Percentiles rank a stretch among this genome's conserved stretches.
phyloP scores from a whole-genome alignment of 2,329 filamentous ascomycete genomes.

The Phyllosticta paracitricarpa region DNA sequence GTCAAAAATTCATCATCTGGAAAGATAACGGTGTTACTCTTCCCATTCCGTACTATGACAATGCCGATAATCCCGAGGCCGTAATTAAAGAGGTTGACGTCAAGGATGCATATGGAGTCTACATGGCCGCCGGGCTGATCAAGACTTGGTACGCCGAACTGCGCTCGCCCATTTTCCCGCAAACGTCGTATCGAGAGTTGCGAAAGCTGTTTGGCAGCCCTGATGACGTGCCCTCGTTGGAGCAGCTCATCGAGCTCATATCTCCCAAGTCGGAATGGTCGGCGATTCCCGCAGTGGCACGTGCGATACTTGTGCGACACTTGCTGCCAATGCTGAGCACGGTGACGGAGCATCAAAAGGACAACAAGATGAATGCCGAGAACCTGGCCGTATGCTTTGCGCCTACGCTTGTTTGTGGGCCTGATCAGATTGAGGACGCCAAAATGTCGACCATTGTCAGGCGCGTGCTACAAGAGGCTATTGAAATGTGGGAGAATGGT shows the following conservation, averaged over 20 bases:
- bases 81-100: conserved; percentile 38
- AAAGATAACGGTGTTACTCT: conserved; percentile 33
- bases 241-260: conserved; percentile 37
- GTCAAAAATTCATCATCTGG: conserved; percentile 45
- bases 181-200: conserved; percentile 38
- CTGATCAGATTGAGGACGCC: conserved; percentile 45
- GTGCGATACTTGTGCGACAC: conserved; percentile 41
- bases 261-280: conserved; percentile 37
- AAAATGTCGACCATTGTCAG: conserved; percentile 44
- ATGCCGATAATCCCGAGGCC: conserved; percentile 26
- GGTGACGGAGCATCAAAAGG: conserved; percentile 34
- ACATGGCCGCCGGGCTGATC: conserved; percentile 43
- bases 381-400: conserved; percentile 47
- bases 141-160: conserved; percentile 48
- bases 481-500: conserved; percentile 36
- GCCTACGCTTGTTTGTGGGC: conserved; percentile 41
- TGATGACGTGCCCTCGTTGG: conserved; percentile 29
- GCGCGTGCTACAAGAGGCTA: conserved; percentile 38
- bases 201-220: conserved; percentile 32
- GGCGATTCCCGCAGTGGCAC: conserved; percentile 34
- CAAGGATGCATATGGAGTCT: conserved; percentile 43
- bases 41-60: conserved; percentile 23
- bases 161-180: conserved; percentile 42
- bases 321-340: conserved; percentile 42
- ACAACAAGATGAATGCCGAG: conserved; percentile 46